Conservation (phyloP, 1,284 basidiomycete species). For the Papiliotrema nemorosa region DNA sequence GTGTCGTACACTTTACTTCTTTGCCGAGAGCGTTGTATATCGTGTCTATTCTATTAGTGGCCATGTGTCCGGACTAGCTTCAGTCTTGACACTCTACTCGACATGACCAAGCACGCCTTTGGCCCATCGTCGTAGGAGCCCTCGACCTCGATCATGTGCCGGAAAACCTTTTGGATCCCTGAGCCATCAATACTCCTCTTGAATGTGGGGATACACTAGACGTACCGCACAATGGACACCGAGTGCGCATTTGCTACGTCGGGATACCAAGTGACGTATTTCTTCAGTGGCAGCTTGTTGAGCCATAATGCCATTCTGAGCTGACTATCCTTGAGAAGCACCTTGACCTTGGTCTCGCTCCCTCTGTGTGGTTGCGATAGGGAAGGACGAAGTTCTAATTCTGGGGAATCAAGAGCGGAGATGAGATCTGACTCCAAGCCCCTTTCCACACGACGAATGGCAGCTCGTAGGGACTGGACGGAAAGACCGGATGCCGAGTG, state of each 20-base stretch:
- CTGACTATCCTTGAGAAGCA: constrained; percentile 32
- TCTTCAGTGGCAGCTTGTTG: constrained; percentile 29
- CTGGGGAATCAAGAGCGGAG: constrained; percentile 10
- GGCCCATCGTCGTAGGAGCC: constrained; percentile 40
- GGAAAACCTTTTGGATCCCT: constrained; percentile 37
- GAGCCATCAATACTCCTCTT: background rate
- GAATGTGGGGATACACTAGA: background rate
- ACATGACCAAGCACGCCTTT: background rate
- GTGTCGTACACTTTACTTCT: too few species aligned
- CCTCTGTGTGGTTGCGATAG: too few species aligned
- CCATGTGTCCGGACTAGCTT: too few species aligned
- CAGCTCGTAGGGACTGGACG: constrained; percentile 28
- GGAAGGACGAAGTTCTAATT: background rate
- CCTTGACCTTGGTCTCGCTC: constrained; percentile 20
- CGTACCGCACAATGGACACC: constrained; percentile 41
- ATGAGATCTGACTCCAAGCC: constrained; percentile 36
- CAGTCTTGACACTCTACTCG: too few species aligned
- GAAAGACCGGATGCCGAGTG: constrained; percentile 26
- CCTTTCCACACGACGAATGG: constrained; percentile 35
- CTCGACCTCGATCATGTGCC: constrained; percentile 36
- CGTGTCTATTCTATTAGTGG: too few species aligned
- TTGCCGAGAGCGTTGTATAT: too few species aligned
- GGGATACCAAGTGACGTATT: constrained; percentile 43
- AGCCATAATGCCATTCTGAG: constrained; percentile 38
- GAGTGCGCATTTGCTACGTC: constrained; percentile 41